Evolutionary conservation across 768 basidiomycete genomes (phyloP).

Genomic region (Leccinellum albellum): DNA sequence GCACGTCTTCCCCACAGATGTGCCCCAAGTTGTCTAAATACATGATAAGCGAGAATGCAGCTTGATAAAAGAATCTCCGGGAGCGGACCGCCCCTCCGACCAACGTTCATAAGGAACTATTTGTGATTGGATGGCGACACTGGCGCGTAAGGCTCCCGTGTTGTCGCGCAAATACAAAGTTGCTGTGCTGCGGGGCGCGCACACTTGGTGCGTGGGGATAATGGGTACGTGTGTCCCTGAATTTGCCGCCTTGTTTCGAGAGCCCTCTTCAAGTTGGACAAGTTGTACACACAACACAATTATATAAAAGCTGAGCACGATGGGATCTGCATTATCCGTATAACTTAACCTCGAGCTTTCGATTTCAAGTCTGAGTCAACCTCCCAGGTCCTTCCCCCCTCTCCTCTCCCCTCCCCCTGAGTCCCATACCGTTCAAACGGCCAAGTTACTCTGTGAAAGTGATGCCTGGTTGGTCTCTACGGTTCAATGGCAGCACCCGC

Average conservation of each 20-base stretch:
- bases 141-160: background rate
- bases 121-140: background rate
- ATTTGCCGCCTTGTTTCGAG: background rate
- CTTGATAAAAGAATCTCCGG: background rate
- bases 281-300: background rate
- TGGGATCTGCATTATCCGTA: background rate
- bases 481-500: conserved; percentile 27
- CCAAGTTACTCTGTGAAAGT: background rate
- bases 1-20: background rate
- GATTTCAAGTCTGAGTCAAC: background rate
- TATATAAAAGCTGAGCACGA: background rate
- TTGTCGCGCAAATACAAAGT: background rate
- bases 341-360: background rate
- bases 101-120: background rate
- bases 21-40: background rate
- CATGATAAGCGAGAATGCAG: no score
- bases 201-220: background rate
- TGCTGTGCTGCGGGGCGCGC: background rate
- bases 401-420: background rate
- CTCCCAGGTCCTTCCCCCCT: no score
- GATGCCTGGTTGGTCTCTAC: conserved; percentile 19
- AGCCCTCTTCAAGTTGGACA: background rate
- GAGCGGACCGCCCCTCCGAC: background rate
- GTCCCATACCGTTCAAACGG: background rate
- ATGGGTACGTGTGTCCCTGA: background rate